Base-by-base conservation (phyloP, 306 rosid genomes). In the Fragaria iinumae region DNA sequence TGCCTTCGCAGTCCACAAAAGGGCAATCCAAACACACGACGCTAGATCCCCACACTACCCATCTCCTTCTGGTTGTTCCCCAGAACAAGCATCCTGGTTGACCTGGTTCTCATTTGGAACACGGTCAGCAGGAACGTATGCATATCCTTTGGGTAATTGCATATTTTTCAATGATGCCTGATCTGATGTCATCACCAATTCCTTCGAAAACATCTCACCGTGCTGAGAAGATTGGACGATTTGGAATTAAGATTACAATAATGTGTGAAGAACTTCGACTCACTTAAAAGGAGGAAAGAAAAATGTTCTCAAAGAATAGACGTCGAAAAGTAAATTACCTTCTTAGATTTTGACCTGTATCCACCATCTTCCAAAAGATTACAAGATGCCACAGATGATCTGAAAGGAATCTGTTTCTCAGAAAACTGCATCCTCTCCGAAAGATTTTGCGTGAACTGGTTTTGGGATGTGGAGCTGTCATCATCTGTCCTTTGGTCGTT, bases 171-270 rank as follows among this genome's bases (percentile, higher is more conserved):
- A 84, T 11, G 96, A 88, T 29, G 99, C 99, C 86, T 96, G 97
- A 78, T 96, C 99, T 18, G 98, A 96, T 8, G 99, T 96, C 99
- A 96, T 96, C 59, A 93, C 90, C 73, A 96, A 84, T 85, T 96
- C 99, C 79, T 91, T 96, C 67, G 88, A 97, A 81, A 96, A 91
- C 18, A 92, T 85, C 77, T 96, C 98, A 1, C 89, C 80, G 73
- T 84, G 90, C 98, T 96, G 91, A 21, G 45, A 82, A n/a, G 45
- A 83, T 67, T 63, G 80, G 32, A 73, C 59, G 79, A 81, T 32
- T 79, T 45, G 44, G 49, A 69, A 73, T 86, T 27, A 87, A 80
- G 56, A 76, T 62, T 27, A 23, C 23, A 7, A 32, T 64, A 57
- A 68, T 64, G 48, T 66, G 45, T 43, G 39, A 38, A 25, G 13